phyloP scores from a whole-genome alignment of 1,284 basidiomycete species.

The Ustilago nuda region DNA sequence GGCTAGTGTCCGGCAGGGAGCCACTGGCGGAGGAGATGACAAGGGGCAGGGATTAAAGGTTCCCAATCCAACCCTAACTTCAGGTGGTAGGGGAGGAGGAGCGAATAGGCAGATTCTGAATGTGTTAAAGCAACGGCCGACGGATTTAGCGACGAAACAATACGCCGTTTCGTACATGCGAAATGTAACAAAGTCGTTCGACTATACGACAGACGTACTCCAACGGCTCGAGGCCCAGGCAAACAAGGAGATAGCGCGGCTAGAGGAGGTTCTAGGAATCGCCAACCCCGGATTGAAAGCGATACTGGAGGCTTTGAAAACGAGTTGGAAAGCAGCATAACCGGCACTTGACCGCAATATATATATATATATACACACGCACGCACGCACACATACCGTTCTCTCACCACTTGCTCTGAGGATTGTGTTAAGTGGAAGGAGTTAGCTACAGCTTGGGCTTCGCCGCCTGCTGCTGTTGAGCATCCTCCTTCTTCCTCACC shows the following conservation, averaged over 20 bases:
- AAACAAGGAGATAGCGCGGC: constrained; percentile 39
- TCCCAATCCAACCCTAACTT: constrained; percentile 15
- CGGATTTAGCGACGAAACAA: constrained; percentile 60
- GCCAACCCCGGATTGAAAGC: constrained; percentile 44
- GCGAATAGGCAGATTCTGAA: constrained; percentile 62
- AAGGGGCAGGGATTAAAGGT: not conserved
- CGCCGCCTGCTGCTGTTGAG: constrained; percentile 12
- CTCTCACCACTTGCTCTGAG: not conserved
- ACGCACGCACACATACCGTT: not conserved
- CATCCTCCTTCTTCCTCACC: constrained; percentile 47
- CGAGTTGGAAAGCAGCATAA: constrained; percentile 36
- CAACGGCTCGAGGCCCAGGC: constrained; percentile 53
- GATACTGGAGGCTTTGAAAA: constrained; percentile 53
- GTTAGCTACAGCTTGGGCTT: constrained; percentile 2
- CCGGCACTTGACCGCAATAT: not conserved
- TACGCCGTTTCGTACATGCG: constrained; percentile 66
- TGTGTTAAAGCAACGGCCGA: constrained; percentile 62
- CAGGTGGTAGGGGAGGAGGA: not conserved
- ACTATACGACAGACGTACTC: constrained; percentile 64
- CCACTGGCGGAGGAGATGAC: not conserved
- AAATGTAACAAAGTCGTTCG: constrained; percentile 60
- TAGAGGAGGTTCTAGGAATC: constrained; percentile 37
- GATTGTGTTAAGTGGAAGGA: not conserved
- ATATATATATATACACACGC: too few species aligned
- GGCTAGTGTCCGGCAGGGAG: constrained; percentile 27